phyloP scores from a whole-genome alignment of 805 yeast species.

The Candida ortonii region DNA sequence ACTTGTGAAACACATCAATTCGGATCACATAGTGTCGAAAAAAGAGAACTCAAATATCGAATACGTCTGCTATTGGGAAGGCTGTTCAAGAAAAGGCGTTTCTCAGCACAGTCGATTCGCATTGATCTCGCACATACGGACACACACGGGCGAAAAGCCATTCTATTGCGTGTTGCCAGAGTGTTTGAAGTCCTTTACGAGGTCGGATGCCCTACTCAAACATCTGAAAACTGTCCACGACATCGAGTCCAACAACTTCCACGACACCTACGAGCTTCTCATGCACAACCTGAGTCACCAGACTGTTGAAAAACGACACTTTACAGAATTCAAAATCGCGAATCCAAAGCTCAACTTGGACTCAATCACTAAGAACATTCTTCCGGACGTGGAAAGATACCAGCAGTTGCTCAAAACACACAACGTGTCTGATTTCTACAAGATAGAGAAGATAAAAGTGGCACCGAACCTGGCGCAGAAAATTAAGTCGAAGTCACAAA shows the following conservation, averaged over 20 bases:
- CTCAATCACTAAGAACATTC: constrained; percentile 4
- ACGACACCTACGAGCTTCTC: constrained; percentile 20
- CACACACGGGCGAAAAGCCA: constrained; percentile 68
- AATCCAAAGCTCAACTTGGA: constrained; percentile 6
- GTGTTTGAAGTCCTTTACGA: constrained; percentile 56
- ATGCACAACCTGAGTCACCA: neutral
- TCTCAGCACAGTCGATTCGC: constrained; percentile 56
- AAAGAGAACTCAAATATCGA: constrained; percentile 23
- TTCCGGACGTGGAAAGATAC: constrained; percentile 6
- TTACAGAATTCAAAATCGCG: constrained; percentile 8
- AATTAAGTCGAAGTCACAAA: constrained; percentile 2
- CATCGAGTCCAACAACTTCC: constrained; percentile 31
- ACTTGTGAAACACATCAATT: constrained; percentile 39
- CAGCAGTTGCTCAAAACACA: constrained; percentile 6
- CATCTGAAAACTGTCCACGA: constrained; percentile 65
- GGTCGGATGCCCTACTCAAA: constrained; percentile 60
- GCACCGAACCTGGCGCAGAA: constrained; percentile 5
- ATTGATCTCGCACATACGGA: constrained; percentile 57
- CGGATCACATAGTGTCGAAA: constrained; percentile 34
- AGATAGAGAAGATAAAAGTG: constrained; percentile 4
- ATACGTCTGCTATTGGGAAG: constrained; percentile 60
- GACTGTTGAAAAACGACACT: neutral
- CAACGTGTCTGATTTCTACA: constrained; percentile 4
- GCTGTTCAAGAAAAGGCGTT: constrained; percentile 51
- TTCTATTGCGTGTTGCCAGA: constrained; percentile 65